phyloP scores from a whole-genome alignment of 1,284 basidiomycete species.

The Xerocomus minutiporus region DNA sequence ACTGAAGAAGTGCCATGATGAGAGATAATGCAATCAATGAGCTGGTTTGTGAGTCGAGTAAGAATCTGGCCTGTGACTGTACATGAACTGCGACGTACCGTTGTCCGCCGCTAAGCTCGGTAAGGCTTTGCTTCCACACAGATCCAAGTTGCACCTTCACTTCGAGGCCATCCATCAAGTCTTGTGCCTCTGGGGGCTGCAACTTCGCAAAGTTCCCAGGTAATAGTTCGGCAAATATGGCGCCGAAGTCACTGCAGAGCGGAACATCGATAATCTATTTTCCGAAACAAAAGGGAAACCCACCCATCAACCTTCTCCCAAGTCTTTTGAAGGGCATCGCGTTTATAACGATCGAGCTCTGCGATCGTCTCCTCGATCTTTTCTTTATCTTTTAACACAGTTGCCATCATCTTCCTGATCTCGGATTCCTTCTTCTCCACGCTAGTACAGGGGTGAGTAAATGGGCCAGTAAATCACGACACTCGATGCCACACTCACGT shows the following conservation, averaged over 20 bases:
- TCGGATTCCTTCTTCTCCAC: constrained; percentile 92
- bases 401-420: constrained; percentile 84
- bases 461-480: not conserved
- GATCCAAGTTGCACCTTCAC: constrained; percentile 93
- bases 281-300: constrained; percentile 26
- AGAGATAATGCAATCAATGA: constrained; percentile 95
- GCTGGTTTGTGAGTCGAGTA: constrained; percentile 38
- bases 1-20: constrained; percentile 97
- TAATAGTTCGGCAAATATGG: constrained; percentile 92
- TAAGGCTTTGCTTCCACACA: constrained; percentile 97
- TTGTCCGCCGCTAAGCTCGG: constrained; percentile 96
- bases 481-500: constrained; percentile 47
- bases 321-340: constrained; percentile 88
- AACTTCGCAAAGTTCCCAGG: constrained; percentile 97
- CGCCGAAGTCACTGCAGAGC: constrained; percentile 81
- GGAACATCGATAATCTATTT: not conserved
- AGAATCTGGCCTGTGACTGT: not conserved
- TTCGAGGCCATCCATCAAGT: constrained; percentile 92
- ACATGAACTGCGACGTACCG: constrained; percentile 49
- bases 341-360: constrained; percentile 92
- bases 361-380: constrained; percentile 96
- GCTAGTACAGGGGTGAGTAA: constrained; percentile 39
- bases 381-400: constrained; percentile 89
- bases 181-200: constrained; percentile 89
- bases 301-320: constrained; percentile 95